Conservation (phyloP, 257 asterid species). For the Leonotis leonurus region DNA sequence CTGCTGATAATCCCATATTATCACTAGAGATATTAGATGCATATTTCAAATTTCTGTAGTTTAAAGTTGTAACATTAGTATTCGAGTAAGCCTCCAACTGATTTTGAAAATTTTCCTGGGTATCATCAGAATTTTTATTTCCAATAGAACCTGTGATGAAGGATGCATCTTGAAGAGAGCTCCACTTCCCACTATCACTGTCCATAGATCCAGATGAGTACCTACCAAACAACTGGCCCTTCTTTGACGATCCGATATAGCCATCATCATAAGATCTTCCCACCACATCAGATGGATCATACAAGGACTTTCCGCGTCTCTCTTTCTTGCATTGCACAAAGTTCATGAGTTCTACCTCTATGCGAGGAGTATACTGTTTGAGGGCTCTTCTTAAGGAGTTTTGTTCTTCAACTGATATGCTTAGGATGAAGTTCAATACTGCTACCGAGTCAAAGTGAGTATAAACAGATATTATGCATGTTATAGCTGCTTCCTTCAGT, state of each 20-base stretch:
- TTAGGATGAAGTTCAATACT: constrained; percentile 77
- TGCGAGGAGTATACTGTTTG: constrained; percentile 96
- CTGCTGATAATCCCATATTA: constrained; percentile 38
- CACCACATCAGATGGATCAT: constrained; percentile 75
- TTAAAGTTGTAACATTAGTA: constrained; percentile 39
- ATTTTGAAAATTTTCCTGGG: constrained; percentile 40
- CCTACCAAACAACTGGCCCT: constrained; percentile 68
- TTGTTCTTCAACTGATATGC: constrained; percentile 94
- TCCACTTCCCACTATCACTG: constrained; percentile 89
- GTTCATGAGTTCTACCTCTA: constrained; percentile 96
- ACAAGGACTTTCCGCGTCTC: constrained; percentile 77
- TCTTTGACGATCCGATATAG: constrained; percentile 58
- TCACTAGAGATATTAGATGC: constrained; percentile 35
- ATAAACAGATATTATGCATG: constrained; percentile 85
- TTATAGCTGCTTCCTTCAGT: constrained; percentile 87
- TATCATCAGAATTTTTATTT: constrained; percentile 46
- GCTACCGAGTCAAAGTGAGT: constrained; percentile 75
- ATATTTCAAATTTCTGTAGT: constrained; percentile 45
- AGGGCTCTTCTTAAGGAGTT: constrained; percentile 92
- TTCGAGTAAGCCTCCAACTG: constrained; percentile 41
- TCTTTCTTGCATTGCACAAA: constrained; percentile 93
- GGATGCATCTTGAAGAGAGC: constrained; percentile 52
- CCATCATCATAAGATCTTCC: constrained; percentile 98
- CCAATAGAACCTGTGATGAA: constrained; percentile 28
- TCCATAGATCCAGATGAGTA: constrained; percentile 90